Percentiles rank a stretch among this genome's conserved stretches.
These are phyloP conservation scores for Takashimella tepidaria DNA, from an alignment of 1,284 basidiomycete species.

Conservation along the genomic window DNA sequence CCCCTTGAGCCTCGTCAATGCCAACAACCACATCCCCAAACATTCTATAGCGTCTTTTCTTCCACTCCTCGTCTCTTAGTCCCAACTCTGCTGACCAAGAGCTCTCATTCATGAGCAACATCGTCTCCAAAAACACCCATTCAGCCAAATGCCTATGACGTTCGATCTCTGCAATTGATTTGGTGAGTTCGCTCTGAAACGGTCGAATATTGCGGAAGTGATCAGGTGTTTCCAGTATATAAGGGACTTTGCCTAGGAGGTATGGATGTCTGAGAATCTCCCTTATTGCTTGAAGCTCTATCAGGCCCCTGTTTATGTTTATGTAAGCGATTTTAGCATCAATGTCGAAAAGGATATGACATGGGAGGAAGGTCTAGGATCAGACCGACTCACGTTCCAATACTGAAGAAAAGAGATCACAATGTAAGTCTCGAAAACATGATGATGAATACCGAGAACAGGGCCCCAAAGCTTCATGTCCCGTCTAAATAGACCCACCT, in stretches of 20 bases:
- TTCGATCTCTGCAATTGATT: not conserved
- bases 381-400: constrained; percentile 4
- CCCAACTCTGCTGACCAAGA: not conserved
- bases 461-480: too few species aligned
- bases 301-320: constrained; percentile 5
- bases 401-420: too few species aligned
- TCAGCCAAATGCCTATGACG: not conserved
- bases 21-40: too few species aligned
- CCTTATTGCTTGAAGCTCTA: constrained; percentile 7
- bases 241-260: constrained; percentile 8
- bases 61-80: not conserved
- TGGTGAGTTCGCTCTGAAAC: not conserved
- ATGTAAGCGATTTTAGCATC: too few species aligned
- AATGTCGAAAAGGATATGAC: too few species aligned
- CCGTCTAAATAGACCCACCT: too few species aligned
- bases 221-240: constrained; percentile 12
- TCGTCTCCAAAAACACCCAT: constrained; percentile 9
- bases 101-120: constrained; percentile 1
- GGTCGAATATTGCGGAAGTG: not conserved
- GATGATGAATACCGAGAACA: too few species aligned
- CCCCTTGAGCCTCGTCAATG: too few species aligned
- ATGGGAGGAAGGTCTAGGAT: not conserved
- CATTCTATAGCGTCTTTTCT: not conserved
- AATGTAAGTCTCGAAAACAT: too few species aligned
- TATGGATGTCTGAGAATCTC: constrained; percentile 3